Percentiles rank a stretch among this genome's conserved stretches.
These are phyloP conservation scores for Croton setiger DNA, from an alignment of 441 rosid species.

Conservation along the genomic window DNA sequence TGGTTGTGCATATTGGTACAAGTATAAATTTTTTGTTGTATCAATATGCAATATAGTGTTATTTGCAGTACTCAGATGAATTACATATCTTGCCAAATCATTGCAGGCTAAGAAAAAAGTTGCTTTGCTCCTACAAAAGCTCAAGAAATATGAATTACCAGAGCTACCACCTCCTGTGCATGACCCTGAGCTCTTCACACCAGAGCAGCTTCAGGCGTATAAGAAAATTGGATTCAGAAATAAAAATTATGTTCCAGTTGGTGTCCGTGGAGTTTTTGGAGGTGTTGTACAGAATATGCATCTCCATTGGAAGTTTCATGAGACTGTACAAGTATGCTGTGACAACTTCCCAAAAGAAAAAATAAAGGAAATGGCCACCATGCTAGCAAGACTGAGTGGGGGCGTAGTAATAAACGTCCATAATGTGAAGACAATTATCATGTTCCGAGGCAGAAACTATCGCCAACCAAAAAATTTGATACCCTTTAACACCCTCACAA, in stretches of 20 bases:
- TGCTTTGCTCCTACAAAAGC: slow-evolving; percentile 45
- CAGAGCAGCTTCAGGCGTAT: slow-evolving; percentile 82
- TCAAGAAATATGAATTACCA: slow-evolving; percentile 82
- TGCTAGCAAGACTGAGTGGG: slow-evolving; percentile 86
- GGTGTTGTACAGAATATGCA: slow-evolving; percentile 99
- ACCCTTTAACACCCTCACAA: slow-evolving; percentile 92
- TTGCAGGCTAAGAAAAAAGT: slow-evolving; percentile 94
- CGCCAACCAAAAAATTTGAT: slow-evolving; percentile 91
- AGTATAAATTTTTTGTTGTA: not conserved
- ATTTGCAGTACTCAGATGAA: not conserved
- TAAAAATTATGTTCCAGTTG: slow-evolving; percentile 92
- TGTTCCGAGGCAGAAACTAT: slow-evolving; percentile 98
- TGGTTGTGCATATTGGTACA: not conserved
- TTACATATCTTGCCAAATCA: slow-evolving; percentile 3
- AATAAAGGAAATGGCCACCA: slow-evolving; percentile 88
- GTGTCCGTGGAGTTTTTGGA: slow-evolving; percentile 98
- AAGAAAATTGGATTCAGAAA: slow-evolving; percentile 93
- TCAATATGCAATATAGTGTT: not conserved
- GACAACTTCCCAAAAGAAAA: slow-evolving; percentile 88
- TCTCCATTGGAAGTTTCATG: slow-evolving; percentile 99
- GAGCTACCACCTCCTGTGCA: slow-evolving; percentile 82
- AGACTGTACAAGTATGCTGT: slow-evolving; percentile 94
- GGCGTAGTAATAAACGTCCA: slow-evolving; percentile 85
- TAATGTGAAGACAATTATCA: slow-evolving; percentile 87
- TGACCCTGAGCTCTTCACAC: slow-evolving; percentile 88